Evolutionary conservation across 495 filamentous ascomycete genomes (phyloP), one percentile per base, ranked within the genome.

Genomic region (Podospora anserina): DNA sequence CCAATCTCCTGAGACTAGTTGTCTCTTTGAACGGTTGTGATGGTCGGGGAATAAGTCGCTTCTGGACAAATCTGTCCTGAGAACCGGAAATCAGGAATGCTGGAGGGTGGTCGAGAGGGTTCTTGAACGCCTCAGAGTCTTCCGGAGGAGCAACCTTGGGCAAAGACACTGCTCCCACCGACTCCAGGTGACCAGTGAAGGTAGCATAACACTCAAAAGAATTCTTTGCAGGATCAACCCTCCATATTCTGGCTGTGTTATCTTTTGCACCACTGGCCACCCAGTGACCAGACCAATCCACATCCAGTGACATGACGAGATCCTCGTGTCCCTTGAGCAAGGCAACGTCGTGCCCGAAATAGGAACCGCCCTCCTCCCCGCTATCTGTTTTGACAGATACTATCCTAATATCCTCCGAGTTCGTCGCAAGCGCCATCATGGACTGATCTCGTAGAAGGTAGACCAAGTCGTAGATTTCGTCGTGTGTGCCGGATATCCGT

Each of bases 271-370:
- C 95, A 32, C 93, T 97, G 32, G 91, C 96, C 63, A 99, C 86
- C 95, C 95, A 99, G 76, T 92, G 88, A 9, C 96, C 95, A 5
- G 95, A 97, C 92, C 92, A 96, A 78, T 98, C 95, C 20, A 91
- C 88, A 79, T 96, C 93, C 34, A 99, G 81, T 66, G 92, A 95
- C 79, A 99, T 96, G 65, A 98, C 90, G 56, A 98, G 97, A 69
- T 98, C 95, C 63, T 92, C 88, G 70, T 99, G 95, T 32, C 93
- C 95, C 71, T 90, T 91, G 5, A 99, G 83, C 64, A 92, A 82
- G 4, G 89, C 90, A 57, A 96, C 84, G 76, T 98, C 95, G 44
- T 92, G 91, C 4, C 94, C 94, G 75, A 91, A 97, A 76, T 94
- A 94, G 18, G 83, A 81, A 58, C 74, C 71, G 13, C 81, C 84